phyloP scores from a whole-genome alignment of 179 eudicot species.

The Beta macrorhiza region DNA sequence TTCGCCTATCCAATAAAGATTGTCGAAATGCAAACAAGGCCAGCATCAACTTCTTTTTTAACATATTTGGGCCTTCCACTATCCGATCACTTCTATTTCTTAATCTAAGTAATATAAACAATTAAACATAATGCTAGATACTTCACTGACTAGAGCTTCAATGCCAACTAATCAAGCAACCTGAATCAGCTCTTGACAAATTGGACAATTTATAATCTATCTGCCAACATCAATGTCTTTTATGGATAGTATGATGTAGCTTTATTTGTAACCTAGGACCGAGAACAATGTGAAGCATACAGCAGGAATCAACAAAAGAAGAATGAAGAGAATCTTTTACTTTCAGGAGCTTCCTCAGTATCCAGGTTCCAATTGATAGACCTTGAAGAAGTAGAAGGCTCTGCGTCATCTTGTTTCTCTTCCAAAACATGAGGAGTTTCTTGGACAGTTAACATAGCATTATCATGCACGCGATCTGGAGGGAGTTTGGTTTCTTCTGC shows the following conservation, averaged over 20 bases:
- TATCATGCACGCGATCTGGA: conserved; percentile 39
- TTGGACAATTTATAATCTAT: neutral
- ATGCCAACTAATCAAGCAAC: neutral
- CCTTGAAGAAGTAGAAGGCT: conserved; percentile 45
- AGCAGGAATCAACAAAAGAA: neutral
- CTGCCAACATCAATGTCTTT: neutral
- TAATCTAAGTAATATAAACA: neutral
- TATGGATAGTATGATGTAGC: neutral
- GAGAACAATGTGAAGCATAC: neutral
- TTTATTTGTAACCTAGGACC: neutral
- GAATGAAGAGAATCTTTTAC: conserved; percentile 34
- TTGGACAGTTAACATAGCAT: conserved; percentile 35
- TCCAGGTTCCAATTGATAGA: conserved; percentile 57
- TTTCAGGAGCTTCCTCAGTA: conserved; percentile 63
- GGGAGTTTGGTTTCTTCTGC: conserved; percentile 42
- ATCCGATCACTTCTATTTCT: neutral
- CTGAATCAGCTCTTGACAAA: neutral
- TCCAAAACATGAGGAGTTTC: conserved; percentile 40
- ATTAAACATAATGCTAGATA: neutral
- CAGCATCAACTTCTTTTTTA: neutral
- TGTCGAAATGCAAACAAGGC: neutral
- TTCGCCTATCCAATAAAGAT: neutral
- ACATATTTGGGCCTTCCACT: neutral
- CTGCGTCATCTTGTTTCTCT: conserved; percentile 40
- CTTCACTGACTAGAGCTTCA: neutral